phyloP scores from a whole-genome alignment of 768 basidiomycete genomes.

The Naganishia friedmannii region DNA sequence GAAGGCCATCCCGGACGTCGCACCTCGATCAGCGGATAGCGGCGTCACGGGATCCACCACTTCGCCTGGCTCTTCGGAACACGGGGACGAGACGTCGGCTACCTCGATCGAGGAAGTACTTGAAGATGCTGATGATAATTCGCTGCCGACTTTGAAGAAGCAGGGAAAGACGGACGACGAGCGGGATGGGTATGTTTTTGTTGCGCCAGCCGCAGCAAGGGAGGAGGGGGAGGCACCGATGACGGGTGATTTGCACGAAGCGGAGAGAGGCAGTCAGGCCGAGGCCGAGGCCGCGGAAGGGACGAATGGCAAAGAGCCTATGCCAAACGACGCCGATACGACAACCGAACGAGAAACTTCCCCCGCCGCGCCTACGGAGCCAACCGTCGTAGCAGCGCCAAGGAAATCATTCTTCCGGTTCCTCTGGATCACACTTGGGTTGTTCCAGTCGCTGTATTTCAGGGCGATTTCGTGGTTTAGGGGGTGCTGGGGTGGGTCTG shows the following conservation, averaged over 20 bases:
- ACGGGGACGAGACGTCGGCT: neutral
- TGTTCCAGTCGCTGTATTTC: constrained; percentile 3
- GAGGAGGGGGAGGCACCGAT: neutral
- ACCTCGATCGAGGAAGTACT: constrained; percentile 14
- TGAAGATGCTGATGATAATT: neutral
- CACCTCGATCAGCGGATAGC: neutral
- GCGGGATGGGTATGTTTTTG: neutral
- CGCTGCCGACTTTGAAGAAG: neutral
- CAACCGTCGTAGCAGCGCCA: neutral
- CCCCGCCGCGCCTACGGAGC: neutral
- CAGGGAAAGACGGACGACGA: neutral
- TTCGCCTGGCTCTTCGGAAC: neutral
- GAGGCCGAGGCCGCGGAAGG: too few species aligned
- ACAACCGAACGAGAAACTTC: neutral
- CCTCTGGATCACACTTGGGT: constrained; percentile 17
- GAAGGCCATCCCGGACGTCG: neutral
- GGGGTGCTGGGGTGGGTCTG: neutral
- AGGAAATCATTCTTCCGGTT: constrained; percentile 18
- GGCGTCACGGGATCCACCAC: neutral
- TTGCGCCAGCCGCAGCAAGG: neutral
- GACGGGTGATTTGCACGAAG: neutral
- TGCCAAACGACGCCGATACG: neutral
- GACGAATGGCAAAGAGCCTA: too few species aligned
- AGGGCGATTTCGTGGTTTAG: constrained; percentile 10
- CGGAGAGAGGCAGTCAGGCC: neutral